Percentiles rank a stretch among this genome's conserved stretches.
Conservation (phyloP, 192 early-diverging fungal species). For the Allomyces arbusculus region DNA sequence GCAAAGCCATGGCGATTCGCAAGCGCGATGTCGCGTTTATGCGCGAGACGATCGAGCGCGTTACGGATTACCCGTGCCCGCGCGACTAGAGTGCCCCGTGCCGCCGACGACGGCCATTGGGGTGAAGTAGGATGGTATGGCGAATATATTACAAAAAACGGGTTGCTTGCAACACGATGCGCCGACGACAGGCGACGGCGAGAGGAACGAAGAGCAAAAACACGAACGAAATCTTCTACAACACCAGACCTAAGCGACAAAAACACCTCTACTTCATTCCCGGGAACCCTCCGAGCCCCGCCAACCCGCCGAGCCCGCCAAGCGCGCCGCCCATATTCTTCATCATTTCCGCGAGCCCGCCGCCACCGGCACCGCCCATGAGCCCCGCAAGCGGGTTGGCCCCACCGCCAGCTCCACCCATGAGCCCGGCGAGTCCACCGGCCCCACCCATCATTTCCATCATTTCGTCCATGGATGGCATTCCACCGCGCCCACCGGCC, state of each 20-base stretch:
- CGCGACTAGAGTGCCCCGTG: too few species aligned
- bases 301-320: slow-evolving; percentile 3
- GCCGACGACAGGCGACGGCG: too few species aligned
- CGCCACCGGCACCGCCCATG: neutral
- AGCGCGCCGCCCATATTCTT: slow-evolving; percentile 27
- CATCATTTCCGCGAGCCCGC: slow-evolving; percentile 57
- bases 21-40: neutral
- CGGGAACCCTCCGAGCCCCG: slow-evolving; percentile 1
- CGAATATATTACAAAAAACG: too few species aligned
- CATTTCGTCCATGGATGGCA: slow-evolving; percentile 40
- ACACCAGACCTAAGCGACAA: too few species aligned
- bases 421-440: slow-evolving; percentile 4
- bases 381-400: slow-evolving; percentile 4
- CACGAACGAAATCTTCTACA: too few species aligned
- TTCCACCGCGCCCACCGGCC: slow-evolving; percentile 7
- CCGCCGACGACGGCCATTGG: too few species aligned
- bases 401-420: slow-evolving; percentile 26
- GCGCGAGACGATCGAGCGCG: too few species aligned
- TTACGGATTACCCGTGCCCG: too few species aligned
- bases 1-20: slow-evolving; percentile 32
- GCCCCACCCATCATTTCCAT: slow-evolving; percentile 39
- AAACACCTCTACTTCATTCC: too few species aligned
- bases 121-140: too few species aligned
- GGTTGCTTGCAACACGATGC: too few species aligned
- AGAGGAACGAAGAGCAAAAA: too few species aligned